Conservation (phyloP, 495 filamentous ascomycete genomes). For the Hapsidospora chrysogenum region DNA sequence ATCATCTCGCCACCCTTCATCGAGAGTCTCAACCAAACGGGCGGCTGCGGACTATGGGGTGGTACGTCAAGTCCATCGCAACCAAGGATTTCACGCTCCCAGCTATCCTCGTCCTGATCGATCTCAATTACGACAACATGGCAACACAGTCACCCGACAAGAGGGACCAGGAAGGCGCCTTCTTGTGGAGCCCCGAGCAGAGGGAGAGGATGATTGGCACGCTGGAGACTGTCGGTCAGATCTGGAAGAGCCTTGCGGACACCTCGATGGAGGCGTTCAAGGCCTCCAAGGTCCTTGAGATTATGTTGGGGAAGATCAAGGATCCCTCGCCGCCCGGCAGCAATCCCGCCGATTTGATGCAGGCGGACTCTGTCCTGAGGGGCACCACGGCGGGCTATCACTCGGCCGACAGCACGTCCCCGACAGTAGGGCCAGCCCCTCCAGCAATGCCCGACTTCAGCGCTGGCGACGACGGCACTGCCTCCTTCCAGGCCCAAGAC, state of each 20-base stretch:
- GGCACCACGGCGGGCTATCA: no score
- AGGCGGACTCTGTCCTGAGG: slow-evolving; percentile 22
- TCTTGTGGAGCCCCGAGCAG: slow-evolving; percentile 55
- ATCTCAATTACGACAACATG: slow-evolving; percentile 41
- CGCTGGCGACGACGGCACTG: slow-evolving; percentile 54
- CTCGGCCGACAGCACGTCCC: slow-evolving; percentile 24
- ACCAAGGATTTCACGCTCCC: slow-evolving; percentile 78
- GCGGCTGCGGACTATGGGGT: slow-evolving; percentile 52
- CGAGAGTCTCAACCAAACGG: slow-evolving; percentile 59
- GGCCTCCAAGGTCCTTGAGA: slow-evolving; percentile 53
- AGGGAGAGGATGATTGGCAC: slow-evolving; percentile 57
- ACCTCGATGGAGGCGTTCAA: slow-evolving; percentile 82
- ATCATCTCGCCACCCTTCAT: slow-evolving; percentile 59
- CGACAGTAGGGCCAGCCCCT: no score
- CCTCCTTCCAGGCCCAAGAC: slow-evolving; percentile 57
- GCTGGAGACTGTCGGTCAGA: slow-evolving; percentile 52
- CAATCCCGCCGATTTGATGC: slow-evolving; percentile 9
- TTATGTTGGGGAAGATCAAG: slow-evolving; percentile 66
- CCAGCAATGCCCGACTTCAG: slow-evolving; percentile 1
- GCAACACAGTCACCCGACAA: slow-evolving; percentile 14
- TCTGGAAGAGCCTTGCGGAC: slow-evolving; percentile 63
- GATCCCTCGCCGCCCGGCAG: slow-evolving; percentile 12
- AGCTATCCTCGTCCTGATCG: slow-evolving; percentile 75
- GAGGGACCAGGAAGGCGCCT: slow-evolving; percentile 28
- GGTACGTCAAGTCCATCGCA: slow-evolving; percentile 57